Base-by-base conservation (phyloP, 163 green algal species). In the Trebouxia gelatinosa region DNA sequence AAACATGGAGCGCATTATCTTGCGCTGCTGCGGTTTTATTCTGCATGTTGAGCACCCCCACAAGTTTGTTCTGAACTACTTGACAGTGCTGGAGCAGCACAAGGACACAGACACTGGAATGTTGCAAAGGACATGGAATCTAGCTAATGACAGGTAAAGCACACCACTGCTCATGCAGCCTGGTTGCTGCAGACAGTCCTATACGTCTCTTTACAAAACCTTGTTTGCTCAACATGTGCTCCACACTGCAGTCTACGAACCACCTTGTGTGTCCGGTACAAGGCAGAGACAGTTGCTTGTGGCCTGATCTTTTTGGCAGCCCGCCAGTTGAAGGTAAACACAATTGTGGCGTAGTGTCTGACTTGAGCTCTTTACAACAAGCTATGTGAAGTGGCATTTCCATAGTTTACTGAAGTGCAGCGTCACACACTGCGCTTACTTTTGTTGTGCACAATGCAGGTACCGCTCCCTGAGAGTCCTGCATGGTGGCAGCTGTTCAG, bases 21-120 rank as follows among this genome's bases (percentile, higher is more conserved):
- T 99, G 31, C 89, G 91, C 39, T 87, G 89, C 5, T 96, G 98
- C 82, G 95, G 95, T 21, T 99, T 98, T 83, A 92, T 97, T 28
- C 85, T 91, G 46, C 91, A 97, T 81, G 91, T 95, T 40, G 92
- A 98, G 72, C 94, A 98, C 80, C 95, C 95, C 1, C 95, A 99
- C 89, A 98, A 97, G 81, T 93, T 94, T 35, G 84, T 97, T 46
- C 88, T 98, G 65, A 95, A 90, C 82, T 95, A 95, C 77, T 68
- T 92, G 34, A 62, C 91, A 39, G 40, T 83, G 26, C 79, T 93
- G 19, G 83, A 68, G 77, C 82, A 81, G 1, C 61, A 83, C 48
- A 61, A 83, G 26, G n/a, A 79, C 23, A 54, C 70, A 21, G 31
- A 38, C 13, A 32, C 66, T 31, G 70, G 81, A 43, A 77, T 91